These are phyloP conservation scores for Chlorociboria aeruginascens DNA, from an alignment of 495 filamentous ascomycete genomes.

Conservation along the genomic window DNA sequence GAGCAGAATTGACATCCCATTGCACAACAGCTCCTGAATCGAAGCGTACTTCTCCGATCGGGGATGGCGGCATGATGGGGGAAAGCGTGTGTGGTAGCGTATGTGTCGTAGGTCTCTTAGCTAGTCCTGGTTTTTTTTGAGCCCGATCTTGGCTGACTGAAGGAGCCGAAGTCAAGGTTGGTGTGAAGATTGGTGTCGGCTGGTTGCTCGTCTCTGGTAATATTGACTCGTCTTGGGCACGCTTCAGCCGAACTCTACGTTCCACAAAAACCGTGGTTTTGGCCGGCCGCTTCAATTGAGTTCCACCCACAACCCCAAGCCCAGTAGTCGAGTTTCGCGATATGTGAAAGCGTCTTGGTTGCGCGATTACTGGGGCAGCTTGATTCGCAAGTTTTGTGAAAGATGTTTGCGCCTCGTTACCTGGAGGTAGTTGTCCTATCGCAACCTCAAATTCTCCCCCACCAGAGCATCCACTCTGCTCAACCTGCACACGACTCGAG, in stretches of 20 bases:
- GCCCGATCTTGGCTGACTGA: neutral
- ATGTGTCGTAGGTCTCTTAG: neutral
- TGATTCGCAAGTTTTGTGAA: neutral
- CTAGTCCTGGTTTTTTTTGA: slow-evolving; percentile 12
- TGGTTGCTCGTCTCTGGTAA: neutral
- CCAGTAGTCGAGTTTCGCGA: slow-evolving; percentile 24
- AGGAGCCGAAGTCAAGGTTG: neutral
- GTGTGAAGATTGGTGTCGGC: neutral
- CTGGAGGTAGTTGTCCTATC: neutral
- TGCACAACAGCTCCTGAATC: slow-evolving; percentile 29
- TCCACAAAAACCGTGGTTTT: slow-evolving; percentile 37
- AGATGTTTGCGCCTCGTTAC: no score
- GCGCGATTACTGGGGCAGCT: slow-evolving; percentile 4
- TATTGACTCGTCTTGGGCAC: neutral
- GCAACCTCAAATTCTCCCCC: neutral
- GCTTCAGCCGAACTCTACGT: slow-evolving; percentile 15
- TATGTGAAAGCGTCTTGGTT: slow-evolving; percentile 36
- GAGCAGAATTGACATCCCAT: slow-evolving; percentile 29
- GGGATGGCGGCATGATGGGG: neutral
- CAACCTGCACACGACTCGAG: neutral
- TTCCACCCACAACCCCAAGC: neutral
- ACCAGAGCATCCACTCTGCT: no score
- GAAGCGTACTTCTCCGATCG: slow-evolving; percentile 12
- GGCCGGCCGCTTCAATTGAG: neutral
- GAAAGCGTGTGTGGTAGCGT: neutral